Percentiles rank a stretch among this genome's conserved stretches.
Evolutionary conservation across 2,329 filamentous ascomycete species (phyloP).

Genomic region (Lomentospora prolificans): DNA sequence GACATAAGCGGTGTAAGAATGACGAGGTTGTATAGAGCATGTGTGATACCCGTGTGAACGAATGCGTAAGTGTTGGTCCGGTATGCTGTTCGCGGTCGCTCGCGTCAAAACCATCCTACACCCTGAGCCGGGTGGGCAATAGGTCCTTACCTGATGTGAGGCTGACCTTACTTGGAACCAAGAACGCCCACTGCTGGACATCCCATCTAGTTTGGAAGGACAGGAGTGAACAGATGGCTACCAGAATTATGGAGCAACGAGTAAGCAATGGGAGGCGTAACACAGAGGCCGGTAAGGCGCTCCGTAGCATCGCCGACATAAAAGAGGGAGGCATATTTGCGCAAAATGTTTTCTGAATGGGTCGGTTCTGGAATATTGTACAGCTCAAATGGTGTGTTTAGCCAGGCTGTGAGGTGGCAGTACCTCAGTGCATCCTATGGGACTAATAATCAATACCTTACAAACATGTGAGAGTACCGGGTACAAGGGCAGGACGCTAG

Average conservation of each 20-base stretch:
- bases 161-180: conserved; percentile 65
- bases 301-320: neutral
- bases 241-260: conserved; percentile 42
- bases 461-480: too few relatives aligned
- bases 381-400: too few relatives aligned
- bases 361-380: too few relatives aligned
- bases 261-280: conserved; percentile 84
- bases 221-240: conserved; percentile 44
- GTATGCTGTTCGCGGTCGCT: conserved; percentile 53
- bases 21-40: conserved; percentile 68
- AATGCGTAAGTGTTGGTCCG: conserved; percentile 87
- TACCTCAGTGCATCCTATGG: too few relatives aligned
- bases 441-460: too few relatives aligned
- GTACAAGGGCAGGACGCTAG: too few relatives aligned
- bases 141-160: conserved; percentile 2
- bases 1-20: conserved; percentile 83
- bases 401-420: too few relatives aligned
- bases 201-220: conserved; percentile 62
- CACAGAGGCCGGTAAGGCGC: conserved; percentile 66
- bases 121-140: too few relatives aligned
- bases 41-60: conserved; percentile 72
- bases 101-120: neutral
- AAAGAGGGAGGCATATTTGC: neutral
- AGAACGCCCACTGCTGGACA: conserved; percentile 64
- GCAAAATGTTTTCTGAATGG: too few relatives aligned